Conservation (phyloP, 495 filamentous ascomycete genomes). For the Daldinia loculata region DNA sequence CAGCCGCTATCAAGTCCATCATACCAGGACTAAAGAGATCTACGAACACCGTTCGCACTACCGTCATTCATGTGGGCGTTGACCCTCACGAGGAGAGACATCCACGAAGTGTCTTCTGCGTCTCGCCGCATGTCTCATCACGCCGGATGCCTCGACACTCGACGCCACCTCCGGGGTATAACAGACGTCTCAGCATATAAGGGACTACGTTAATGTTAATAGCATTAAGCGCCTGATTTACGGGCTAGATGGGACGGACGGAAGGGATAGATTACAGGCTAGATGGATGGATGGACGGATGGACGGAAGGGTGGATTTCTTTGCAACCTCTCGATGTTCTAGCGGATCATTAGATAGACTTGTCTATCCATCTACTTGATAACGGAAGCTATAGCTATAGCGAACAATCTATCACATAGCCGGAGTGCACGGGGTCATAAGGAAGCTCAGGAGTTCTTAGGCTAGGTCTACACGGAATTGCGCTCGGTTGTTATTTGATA, state of each 20-base stretch:
- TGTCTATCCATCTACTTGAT: slow-evolving; percentile 8
- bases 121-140: neutral
- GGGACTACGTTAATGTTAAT: neutral
- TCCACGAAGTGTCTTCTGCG: neutral
- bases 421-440: neutral
- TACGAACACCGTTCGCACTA: slow-evolving; percentile 20
- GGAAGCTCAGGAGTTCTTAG: slow-evolving; percentile 28
- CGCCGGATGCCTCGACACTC: slow-evolving; percentile 15
- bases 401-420: neutral
- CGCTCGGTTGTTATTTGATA: slow-evolving; percentile 11
- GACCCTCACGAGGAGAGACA: slow-evolving; percentile 12
- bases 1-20: slow-evolving; percentile 29
- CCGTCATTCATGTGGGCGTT: slow-evolving; percentile 22
- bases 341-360: neutral
- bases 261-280: slow-evolving; percentile 13
- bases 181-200: slow-evolving; percentile 34
- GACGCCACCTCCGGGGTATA: slow-evolving; percentile 30
- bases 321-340: neutral
- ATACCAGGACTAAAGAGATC: slow-evolving; percentile 33
- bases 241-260: neutral
- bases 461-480: slow-evolving; percentile 10
- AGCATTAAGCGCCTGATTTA: neutral
- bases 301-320: neutral
- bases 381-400: neutral
- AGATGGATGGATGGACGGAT: slow-evolving; percentile 4